Evolutionary conservation across 78 protist genomes (phyloP).

Genomic region (Chrysochromulina parva): DNA sequence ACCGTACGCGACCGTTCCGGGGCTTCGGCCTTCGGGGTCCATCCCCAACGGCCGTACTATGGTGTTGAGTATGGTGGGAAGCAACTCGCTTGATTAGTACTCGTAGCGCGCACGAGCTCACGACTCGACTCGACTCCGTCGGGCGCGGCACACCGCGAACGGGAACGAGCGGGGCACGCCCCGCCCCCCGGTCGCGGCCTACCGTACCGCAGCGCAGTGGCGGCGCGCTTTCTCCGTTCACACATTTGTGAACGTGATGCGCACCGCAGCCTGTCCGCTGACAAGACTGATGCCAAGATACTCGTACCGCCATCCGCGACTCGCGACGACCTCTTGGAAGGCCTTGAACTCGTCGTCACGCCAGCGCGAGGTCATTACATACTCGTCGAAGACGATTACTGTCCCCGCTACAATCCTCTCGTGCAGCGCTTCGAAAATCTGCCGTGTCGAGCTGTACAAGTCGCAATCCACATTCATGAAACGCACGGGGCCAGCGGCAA

Average conservation of each 20-base stretch:
- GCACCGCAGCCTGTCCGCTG: neutral
- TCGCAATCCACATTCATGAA: neutral
- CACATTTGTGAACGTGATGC: neutral
- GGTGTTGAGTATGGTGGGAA: no score
- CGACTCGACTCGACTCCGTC: no score
- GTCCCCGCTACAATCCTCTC: neutral
- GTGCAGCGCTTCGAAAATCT: neutral
- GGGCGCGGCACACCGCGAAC: no score
- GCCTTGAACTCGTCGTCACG: neutral
- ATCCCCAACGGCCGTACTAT: no score
- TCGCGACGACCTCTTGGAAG: neutral
- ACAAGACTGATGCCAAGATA: neutral
- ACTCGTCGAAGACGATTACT: neutral
- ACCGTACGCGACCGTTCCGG: no score
- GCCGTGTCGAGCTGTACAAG: neutral
- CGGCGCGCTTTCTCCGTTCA: no score
- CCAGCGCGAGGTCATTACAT: neutral
- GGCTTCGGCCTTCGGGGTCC: no score
- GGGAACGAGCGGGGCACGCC: no score
- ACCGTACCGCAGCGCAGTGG: no score
- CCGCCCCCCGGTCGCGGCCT: no score
- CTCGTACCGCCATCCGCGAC: neutral
- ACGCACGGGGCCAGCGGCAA: neutral
- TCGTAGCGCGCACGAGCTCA: no score
- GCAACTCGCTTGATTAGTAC: no score